Conservation (phyloP, 495 filamentous ascomycete genomes). For the Aspergillus affinis region DNA sequence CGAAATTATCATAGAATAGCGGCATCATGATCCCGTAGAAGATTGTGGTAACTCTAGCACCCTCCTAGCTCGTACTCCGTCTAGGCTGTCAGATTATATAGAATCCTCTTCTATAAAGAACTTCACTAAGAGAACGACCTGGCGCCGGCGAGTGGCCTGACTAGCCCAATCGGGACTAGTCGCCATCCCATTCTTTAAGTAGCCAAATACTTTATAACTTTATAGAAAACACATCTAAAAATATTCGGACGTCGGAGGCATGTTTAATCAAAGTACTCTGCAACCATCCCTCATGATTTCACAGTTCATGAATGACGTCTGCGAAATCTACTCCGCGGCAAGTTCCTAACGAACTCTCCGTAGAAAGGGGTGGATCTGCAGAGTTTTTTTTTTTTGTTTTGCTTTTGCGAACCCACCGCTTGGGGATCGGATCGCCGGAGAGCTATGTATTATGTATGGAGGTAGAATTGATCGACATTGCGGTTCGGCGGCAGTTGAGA, state of each 20-base stretch:
- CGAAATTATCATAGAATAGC: too few species aligned
- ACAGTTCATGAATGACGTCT: neutral
- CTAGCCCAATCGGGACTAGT: neutral
- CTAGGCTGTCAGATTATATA: neutral
- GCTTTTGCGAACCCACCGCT: neutral
- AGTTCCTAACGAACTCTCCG: neutral
- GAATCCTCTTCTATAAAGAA: neutral
- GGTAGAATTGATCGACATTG: neutral
- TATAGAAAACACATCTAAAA: neutral
- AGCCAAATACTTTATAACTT: neutral
- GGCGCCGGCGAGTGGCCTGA: neutral
- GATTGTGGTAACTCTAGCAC: too few species aligned
- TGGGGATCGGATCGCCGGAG: neutral
- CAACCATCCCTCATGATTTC: too few species aligned
- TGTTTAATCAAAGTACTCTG: neutral
- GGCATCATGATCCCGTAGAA: too few species aligned
- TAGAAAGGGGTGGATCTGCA: neutral
- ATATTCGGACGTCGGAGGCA: neutral
- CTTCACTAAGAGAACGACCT: neutral
- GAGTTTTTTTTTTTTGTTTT: neutral
- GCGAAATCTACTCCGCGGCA: neutral
- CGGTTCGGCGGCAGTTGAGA: neutral
- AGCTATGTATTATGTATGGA: neutral
- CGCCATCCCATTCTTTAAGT: neutral
- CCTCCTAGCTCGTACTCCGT: neutral